phyloP scores from a whole-genome alignment of 2,329 filamentous ascomycete genomes.

The Phyllosticta paracitricarpa region DNA sequence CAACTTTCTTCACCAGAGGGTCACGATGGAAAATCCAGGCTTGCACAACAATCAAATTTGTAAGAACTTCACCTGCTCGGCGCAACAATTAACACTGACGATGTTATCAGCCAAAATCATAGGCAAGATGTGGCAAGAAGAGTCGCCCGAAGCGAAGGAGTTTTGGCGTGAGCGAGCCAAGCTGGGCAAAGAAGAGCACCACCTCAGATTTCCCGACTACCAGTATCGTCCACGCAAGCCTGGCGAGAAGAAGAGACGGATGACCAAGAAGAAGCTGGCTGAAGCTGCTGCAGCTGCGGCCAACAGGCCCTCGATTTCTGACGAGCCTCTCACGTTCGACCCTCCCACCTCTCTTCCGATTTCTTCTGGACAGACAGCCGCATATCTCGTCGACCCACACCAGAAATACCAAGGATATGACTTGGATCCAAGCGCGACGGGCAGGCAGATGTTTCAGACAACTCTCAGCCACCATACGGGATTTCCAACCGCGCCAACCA shows the following conservation, averaged over 20 bases:
- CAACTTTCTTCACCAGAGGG: background rate
- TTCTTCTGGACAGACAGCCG: background rate
- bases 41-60: slow-evolving; percentile 3
- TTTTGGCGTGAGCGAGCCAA: background rate
- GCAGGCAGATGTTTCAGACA: background rate
- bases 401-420: background rate
- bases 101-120: background rate
- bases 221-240: background rate
- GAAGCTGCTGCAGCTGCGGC: background rate
- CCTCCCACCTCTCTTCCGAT: background rate
- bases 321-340: background rate
- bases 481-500: background rate
- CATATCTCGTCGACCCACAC: background rate
- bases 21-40: background rate
- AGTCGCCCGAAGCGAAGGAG: background rate
- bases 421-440: background rate
- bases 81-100: background rate
- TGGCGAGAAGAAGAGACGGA: background rate
- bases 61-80: background rate
- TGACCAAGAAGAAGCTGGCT: background rate
- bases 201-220: background rate
- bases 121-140: background rate
- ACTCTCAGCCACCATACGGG: background rate
- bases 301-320: background rate
- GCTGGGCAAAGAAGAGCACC: background rate